Percentiles rank a stretch among this genome's conserved stretches.
Conservation (phyloP, 495 filamentous ascomycete genomes). For the Aspergillus biplanus region DNA sequence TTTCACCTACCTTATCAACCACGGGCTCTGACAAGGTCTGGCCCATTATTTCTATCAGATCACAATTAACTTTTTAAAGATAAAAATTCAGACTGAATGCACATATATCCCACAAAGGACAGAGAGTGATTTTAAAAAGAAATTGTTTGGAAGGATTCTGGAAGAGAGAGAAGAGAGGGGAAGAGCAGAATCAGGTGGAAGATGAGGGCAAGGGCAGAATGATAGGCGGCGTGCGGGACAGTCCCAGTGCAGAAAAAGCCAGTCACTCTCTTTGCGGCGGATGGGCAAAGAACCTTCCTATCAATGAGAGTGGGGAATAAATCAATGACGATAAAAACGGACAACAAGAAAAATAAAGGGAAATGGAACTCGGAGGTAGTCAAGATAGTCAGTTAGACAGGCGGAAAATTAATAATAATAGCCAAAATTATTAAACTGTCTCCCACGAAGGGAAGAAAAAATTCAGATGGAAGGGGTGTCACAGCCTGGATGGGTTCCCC, state of each 20-base stretch:
- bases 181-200: constrained; percentile 25
- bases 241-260: constrained; percentile 12
- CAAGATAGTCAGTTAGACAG: not conserved
- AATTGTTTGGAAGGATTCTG: constrained; percentile 3
- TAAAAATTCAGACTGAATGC: constrained; percentile 9
- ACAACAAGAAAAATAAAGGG: not conserved
- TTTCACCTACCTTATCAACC: constrained; percentile 87
- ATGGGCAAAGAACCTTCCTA: not conserved
- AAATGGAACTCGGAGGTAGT: not conserved
- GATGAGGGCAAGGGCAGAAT: constrained; percentile 30
- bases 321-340: constrained; percentile 4
- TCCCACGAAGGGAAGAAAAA: not conserved
- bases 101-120: constrained; percentile 18
- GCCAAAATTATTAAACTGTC: not conserved
- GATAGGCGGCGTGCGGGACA: constrained; percentile 33
- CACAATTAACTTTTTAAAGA: constrained; percentile 19
- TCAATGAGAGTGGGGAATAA: constrained; percentile 2
- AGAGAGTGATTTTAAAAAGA: constrained; percentile 12
- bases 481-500: not conserved
- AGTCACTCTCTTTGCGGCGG: not conserved
- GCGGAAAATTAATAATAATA: not conserved
- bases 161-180: constrained; percentile 20
- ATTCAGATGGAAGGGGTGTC: not conserved
- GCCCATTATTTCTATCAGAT: constrained; percentile 67
- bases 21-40: constrained; percentile 99